Evolutionary conservation across 192 early-diverging fungal genomes (phyloP), one percentile per base, ranked within the genome.

Genomic region (Coemansia sp.): DNA sequence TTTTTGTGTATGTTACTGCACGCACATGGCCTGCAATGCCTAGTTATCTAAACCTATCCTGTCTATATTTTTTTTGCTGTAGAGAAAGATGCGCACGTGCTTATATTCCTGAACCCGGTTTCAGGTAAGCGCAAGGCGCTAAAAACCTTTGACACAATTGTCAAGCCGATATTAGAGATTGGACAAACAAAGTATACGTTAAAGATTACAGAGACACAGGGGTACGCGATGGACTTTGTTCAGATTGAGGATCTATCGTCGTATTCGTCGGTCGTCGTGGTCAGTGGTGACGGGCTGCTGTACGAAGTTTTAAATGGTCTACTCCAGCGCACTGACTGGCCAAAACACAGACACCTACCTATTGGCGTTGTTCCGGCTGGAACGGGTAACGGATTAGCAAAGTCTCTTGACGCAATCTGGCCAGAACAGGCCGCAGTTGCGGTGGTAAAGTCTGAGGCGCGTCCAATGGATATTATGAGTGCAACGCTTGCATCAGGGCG

Each of bases 401-500:
- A 70, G 47, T 73, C 80, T 6, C 40, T 77, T 2, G 80, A 77
- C 51, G 55, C 46, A 33, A 59, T 64, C 6, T 81, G 67, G 66
- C 60, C 70, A 9, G 73, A 81, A 27, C 66, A 69, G 41, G 78
- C 84, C 0, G 80, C 84, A 1, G 63, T 85, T 17, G 69, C 84
- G 4, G 52, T 80, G 15, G 73, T 84, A 40, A 82, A 81, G 40
- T 82, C 75, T 9, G 58, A 73, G 34, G 64, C 68, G 0, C 59
- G 69, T 14, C 78, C 80, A 34, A 47, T 85, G 43, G 84, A 85
- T 42, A 82, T 85, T 25, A 82, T 81, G 80, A 79, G 80, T 21
- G 59, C 74, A 4, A 78, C 81, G 18, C 58, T 75, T 48, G 64
- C 61, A 0, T 62, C 62, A 1, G 79, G 81, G 9, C 59, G 51